Conservation (phyloP, 2,329 filamentous ascomycete genomes). For the Leptoxyphium fumago region DNA sequence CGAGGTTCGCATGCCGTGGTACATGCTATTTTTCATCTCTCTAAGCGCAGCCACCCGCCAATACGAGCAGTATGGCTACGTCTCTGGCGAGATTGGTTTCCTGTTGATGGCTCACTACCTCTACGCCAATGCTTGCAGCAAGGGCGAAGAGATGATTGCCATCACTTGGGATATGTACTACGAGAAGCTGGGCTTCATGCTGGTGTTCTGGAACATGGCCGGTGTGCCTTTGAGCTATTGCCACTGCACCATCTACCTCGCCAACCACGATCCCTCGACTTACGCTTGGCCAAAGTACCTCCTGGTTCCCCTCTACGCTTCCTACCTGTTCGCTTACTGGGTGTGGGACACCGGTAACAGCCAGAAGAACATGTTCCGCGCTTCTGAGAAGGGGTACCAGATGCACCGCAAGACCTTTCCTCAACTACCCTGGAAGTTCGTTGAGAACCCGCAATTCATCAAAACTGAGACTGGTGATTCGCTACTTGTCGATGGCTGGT, state of each 20-base stretch:
- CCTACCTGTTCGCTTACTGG: constrained; percentile 78
- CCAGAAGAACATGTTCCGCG: constrained; percentile 86
- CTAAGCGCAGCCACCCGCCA: constrained; percentile 66
- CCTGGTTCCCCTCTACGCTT: constrained; percentile 47
- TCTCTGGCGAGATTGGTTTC: constrained; percentile 72
- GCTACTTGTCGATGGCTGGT: constrained; percentile 77
- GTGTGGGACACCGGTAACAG: constrained; percentile 85
- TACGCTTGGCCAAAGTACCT: constrained; percentile 64
- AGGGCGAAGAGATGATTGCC: constrained; percentile 81
- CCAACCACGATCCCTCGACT: constrained; percentile 62
- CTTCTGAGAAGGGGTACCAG: constrained; percentile 57
- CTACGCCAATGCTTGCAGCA: constrained; percentile 82
- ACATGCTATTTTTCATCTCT: constrained; percentile 67
- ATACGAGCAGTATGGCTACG: constrained; percentile 72
- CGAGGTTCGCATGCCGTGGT: constrained; percentile 86
- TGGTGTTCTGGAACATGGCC: constrained; percentile 94
- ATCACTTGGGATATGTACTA: constrained; percentile 95
- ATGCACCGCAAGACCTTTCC: constrained; percentile 69
- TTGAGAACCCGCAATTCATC: constrained; percentile 70
- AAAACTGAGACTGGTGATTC: constrained; percentile 57
- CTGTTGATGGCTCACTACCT: constrained; percentile 80
- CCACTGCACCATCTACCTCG: constrained; percentile 82
- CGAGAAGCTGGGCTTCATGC: constrained; percentile 95
- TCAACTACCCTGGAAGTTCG: constrained; percentile 73
- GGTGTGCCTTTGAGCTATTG: constrained; percentile 85